Percentiles rank a stretch among this genome's conserved stretches.
Conservation (phyloP, 116 monocot species). For the Trichopus zeylanicus region DNA sequence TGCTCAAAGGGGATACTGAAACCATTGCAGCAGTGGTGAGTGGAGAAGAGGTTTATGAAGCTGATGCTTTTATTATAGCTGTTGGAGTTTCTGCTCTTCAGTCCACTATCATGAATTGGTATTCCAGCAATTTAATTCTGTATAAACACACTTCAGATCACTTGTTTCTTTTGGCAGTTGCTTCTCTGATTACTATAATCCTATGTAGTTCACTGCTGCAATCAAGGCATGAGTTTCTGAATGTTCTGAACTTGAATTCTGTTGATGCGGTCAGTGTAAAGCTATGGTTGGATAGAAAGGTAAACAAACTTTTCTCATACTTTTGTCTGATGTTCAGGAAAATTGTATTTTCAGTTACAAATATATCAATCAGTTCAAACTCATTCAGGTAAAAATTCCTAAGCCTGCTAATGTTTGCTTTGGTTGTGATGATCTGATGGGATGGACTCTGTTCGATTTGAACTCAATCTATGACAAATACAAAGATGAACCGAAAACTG, state of each 20-base stretch:
- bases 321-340: not conserved
- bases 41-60: conserved; percentile 36
- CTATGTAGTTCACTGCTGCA: conserved; percentile 42
- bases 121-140: not conserved
- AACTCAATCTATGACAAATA: no score
- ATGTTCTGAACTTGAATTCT: conserved; percentile 39
- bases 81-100: conserved; percentile 49
- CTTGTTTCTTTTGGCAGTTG: not conserved
- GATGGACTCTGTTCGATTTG: no score
- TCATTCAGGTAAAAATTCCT: no score
- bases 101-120: conserved; percentile 44
- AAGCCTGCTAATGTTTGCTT: no score
- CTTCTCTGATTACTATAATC: conserved; percentile 11
- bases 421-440: no score
- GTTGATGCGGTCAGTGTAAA: conserved; percentile 50
- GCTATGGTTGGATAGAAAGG: conserved; percentile 75
- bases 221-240: conserved; percentile 46
- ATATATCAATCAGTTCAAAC: no score
- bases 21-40: conserved; percentile 44
- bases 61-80: conserved; percentile 60
- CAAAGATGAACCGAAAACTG: conserved; percentile 37
- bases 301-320: conserved; percentile 3
- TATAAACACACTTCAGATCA: no score
- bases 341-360: no score
- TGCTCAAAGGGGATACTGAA: conserved; percentile 30